These are phyloP conservation scores for Cenchrus fungigraminus DNA, from an alignment of 176 grass and related monocot species.

Conservation along the genomic window DNA sequence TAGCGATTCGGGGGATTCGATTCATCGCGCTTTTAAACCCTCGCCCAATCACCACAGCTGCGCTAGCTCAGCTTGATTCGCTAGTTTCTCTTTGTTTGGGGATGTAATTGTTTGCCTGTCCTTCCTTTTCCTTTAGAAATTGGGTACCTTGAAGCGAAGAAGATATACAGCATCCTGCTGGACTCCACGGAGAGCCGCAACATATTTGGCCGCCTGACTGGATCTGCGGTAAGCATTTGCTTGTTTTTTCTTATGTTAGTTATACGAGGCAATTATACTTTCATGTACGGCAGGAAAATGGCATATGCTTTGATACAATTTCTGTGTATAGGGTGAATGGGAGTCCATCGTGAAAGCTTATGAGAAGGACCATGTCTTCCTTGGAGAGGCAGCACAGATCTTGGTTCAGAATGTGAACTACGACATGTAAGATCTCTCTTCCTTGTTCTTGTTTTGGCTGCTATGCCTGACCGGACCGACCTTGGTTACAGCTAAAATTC, in stretches of 20 bases:
- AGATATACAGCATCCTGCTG: slow-evolving; percentile 75
- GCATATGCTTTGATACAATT: slow-evolving; percentile 11
- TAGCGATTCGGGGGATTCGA: not conserved
- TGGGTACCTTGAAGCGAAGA: slow-evolving; percentile 84
- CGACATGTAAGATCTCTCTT: slow-evolving; percentile 71
- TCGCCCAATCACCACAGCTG: not conserved
- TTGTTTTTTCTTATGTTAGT: not conserved
- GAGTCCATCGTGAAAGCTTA: slow-evolving; percentile 74
- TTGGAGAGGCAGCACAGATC: slow-evolving; percentile 89
- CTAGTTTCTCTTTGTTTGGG: not conserved
- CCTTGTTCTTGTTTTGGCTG: not conserved
- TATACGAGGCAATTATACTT: not conserved
- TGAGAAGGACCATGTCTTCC: slow-evolving; percentile 94
- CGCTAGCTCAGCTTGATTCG: not conserved
- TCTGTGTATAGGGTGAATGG: slow-evolving; percentile 75
- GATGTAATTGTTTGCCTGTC: slow-evolving; percentile 8
- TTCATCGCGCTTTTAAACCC: not conserved
- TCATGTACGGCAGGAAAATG: not conserved
- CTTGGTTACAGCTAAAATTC: not conserved
- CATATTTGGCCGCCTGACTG: slow-evolving; percentile 91
- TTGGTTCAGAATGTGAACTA: slow-evolving; percentile 98
- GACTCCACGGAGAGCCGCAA: slow-evolving; percentile 84
- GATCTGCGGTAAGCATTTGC: slow-evolving; percentile 64
- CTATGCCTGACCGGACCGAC: not conserved
- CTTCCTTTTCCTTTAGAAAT: slow-evolving; percentile 50